Conservation (phyloP, 2,329 filamentous ascomycete genomes). For the Metarhizium guizhouense region DNA sequence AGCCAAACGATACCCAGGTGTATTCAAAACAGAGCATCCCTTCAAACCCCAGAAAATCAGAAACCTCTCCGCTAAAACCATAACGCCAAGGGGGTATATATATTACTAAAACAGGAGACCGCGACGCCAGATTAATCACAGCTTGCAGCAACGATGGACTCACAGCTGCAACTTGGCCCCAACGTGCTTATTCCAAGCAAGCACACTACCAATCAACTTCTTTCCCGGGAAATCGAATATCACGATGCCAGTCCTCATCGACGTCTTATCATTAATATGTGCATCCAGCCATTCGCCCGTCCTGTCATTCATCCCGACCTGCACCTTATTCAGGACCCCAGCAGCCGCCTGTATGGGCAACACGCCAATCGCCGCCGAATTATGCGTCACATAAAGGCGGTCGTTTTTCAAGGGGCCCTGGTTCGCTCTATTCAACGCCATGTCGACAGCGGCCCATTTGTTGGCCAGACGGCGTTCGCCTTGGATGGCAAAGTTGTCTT, state of each 20-base stretch:
- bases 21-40: too few relatives aligned
- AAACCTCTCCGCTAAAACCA: not conserved
- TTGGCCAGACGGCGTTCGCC: slow-evolving; percentile 30
- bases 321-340: slow-evolving; percentile 28
- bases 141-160: not conserved
- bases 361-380: slow-evolving; percentile 39
- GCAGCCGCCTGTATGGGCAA: slow-evolving; percentile 40
- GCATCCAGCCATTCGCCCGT: slow-evolving; percentile 34
- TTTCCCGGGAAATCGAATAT: slow-evolving; percentile 40
- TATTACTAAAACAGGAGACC: not conserved
- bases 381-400: slow-evolving; percentile 34
- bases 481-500: slow-evolving; percentile 37
- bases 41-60: not conserved
- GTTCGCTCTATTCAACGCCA: slow-evolving; percentile 29
- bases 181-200: slow-evolving; percentile 27
- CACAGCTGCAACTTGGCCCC: not conserved
- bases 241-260: slow-evolving; percentile 31
- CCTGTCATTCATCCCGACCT: slow-evolving; percentile 39
- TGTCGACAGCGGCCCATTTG: slow-evolving; percentile 36
- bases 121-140: not conserved
- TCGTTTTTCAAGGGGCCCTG: slow-evolving; percentile 21
- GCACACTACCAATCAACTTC: slow-evolving; percentile 30
- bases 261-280: slow-evolving; percentile 15
- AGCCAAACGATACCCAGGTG: too few relatives aligned
- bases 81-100: not conserved